phyloP scores from a whole-genome alignment of 2,329 filamentous ascomycete species.

The Colletotrichum tamarilloi region DNA sequence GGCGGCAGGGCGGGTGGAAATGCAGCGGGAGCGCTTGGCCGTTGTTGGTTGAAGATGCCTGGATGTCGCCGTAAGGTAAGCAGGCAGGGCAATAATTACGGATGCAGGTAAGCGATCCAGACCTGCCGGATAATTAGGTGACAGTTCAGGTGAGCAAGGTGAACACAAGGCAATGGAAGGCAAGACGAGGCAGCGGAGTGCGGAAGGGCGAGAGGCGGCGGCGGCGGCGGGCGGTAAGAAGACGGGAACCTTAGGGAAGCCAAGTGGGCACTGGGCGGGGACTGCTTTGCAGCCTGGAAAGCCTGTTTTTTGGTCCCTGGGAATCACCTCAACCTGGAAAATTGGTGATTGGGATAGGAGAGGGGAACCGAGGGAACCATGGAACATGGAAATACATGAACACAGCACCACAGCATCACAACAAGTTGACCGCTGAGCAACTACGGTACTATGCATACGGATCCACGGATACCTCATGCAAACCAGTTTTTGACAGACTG shows the following conservation, averaged over 20 bases:
- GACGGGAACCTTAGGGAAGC: neutral
- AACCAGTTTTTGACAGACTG: neutral
- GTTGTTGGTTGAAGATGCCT: neutral
- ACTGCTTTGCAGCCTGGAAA: neutral
- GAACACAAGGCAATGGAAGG: neutral
- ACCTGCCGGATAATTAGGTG: no score
- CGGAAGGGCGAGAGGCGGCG: neutral
- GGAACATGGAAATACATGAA: neutral
- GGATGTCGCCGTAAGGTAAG: neutral
- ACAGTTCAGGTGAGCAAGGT: neutral
- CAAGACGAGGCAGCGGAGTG: neutral
- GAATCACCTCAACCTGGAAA: neutral
- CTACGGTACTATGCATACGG: no score
- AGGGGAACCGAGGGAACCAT: no score
- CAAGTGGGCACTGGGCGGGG: neutral
- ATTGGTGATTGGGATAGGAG: neutral
- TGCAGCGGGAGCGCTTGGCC: neutral
- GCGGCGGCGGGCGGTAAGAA: neutral
- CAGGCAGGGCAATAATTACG: no score
- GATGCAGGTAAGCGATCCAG: no score
- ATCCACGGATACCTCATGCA: neutral
- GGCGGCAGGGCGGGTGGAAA: no score
- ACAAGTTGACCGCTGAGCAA: no score
- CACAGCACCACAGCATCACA: no score
- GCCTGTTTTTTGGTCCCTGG: neutral